Conservation (phyloP, 768 basidiomycete species). For the Hemileccinum impolitum region DNA sequence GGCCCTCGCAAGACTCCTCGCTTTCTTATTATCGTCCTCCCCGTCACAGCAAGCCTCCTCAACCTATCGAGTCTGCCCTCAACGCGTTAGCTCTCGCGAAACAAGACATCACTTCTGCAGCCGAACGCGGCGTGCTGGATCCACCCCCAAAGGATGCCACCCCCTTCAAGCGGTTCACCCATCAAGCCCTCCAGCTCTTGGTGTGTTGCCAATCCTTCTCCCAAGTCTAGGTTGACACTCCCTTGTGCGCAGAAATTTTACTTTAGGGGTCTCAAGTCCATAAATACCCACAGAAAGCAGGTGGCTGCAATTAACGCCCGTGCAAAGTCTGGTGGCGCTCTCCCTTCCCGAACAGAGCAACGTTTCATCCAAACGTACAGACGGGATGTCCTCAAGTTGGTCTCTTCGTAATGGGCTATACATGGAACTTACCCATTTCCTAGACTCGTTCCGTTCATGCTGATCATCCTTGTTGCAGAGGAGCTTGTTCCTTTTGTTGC, state of each 20-base stretch:
- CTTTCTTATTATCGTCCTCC: slow-evolving; percentile 27
- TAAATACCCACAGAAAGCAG: slow-evolving; percentile 58
- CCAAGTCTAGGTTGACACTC: not conserved
- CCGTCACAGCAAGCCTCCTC: slow-evolving; percentile 20
- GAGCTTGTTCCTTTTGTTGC: slow-evolving; percentile 82
- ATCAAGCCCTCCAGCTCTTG: slow-evolving; percentile 47
- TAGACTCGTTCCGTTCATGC: slow-evolving; percentile 72
- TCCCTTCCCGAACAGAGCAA: slow-evolving; percentile 64
- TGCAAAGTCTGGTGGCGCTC: slow-evolving; percentile 54
- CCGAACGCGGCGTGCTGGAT: slow-evolving; percentile 61
- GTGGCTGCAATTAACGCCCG: slow-evolving; percentile 54
- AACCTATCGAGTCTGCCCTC: slow-evolving; percentile 16
- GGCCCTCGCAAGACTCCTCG: slow-evolving; percentile 23
- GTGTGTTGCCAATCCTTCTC: slow-evolving; percentile 27
- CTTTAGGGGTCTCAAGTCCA: slow-evolving; percentile 68
- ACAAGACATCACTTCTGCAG: slow-evolving; percentile 63
- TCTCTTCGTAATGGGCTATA: not conserved
- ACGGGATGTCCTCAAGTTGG: slow-evolving; percentile 69
- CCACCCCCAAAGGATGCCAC: slow-evolving; percentile 65
- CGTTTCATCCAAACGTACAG: slow-evolving; percentile 65
- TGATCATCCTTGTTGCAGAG: slow-evolving; percentile 72
- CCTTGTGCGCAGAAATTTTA: slow-evolving; percentile 69
- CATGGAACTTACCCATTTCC: slow-evolving; percentile 4
- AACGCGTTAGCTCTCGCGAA: slow-evolving; percentile 49
- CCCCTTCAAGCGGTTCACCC: slow-evolving; percentile 47